Conservation (phyloP, 1,284 basidiomycete genomes). For the Vanrija humicola region DNA sequence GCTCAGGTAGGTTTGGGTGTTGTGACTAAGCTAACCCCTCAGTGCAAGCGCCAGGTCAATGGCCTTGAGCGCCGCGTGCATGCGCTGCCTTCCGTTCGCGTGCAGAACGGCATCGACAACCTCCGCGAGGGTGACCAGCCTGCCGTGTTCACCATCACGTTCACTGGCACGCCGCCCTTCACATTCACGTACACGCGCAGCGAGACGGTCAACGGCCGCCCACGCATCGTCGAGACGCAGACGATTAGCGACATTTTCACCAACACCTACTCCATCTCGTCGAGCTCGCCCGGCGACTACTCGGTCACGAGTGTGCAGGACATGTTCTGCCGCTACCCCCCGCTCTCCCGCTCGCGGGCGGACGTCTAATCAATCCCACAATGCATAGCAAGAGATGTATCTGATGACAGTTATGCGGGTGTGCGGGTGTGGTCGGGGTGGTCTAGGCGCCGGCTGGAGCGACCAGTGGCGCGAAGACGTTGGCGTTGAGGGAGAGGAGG, state of each 20-base stretch:
- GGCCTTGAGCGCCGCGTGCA: slow-evolving; percentile 75
- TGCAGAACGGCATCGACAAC: slow-evolving; percentile 81
- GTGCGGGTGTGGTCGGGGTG: too few species aligned
- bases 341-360: slow-evolving; percentile 23
- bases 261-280: slow-evolving; percentile 79
- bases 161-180: slow-evolving; percentile 88
- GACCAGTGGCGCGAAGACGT: slow-evolving; percentile 16
- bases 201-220: slow-evolving; percentile 31
- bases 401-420: too few species aligned
- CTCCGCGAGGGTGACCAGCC: slow-evolving; percentile 92
- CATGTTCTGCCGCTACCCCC: slow-evolving; percentile 74
- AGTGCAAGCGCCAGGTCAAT: slow-evolving; percentile 74
- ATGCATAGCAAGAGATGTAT: too few species aligned
- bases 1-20: slow-evolving; percentile 53
- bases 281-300: slow-evolving; percentile 72
- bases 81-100: slow-evolving; percentile 76
- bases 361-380: too few species aligned
- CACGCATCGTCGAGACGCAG: slow-evolving; percentile 70
- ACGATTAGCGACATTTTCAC: slow-evolving; percentile 75
- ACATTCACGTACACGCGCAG: slow-evolving; percentile 87
- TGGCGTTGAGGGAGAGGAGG: slow-evolving; percentile 9
- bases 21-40: neutral
- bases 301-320: slow-evolving; percentile 80
- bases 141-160: slow-evolving; percentile 75
- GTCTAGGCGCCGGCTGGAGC: neutral